Evolutionary conservation across 2,329 filamentous ascomycete species (phyloP).

Genomic region (Ascocoryne sarcoides): DNA sequence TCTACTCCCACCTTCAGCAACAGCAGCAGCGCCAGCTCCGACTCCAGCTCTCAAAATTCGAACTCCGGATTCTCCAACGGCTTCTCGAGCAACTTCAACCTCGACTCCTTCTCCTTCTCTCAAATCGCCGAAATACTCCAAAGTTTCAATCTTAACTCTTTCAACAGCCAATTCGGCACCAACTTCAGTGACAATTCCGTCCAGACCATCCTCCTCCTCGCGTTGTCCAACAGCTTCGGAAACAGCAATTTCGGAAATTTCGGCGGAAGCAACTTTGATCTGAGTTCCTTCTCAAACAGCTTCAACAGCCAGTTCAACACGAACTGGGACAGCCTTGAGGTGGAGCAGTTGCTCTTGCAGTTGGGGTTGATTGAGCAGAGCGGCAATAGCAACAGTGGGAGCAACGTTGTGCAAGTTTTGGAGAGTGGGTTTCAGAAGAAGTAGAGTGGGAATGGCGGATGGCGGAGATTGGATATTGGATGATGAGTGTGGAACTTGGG

Average conservation of each 20-base stretch:
- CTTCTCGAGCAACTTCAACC: slow-evolving; percentile 5
- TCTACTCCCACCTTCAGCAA: background rate
- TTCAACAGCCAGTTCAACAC: slow-evolving; percentile 6
- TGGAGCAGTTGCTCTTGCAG: slow-evolving; percentile 5
- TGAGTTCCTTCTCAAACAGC: slow-evolving; percentile 5
- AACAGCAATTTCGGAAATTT: slow-evolving; percentile 7
- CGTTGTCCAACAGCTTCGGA: slow-evolving; percentile 5
- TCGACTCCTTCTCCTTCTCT: slow-evolving; percentile 7
- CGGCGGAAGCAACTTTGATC: slow-evolving; percentile 5
- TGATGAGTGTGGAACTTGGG: no score
- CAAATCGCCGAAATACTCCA: slow-evolving; percentile 4
- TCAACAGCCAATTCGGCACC: slow-evolving; percentile 6
- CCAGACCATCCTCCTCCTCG: slow-evolving; percentile 4
- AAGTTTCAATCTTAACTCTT: slow-evolving; percentile 5
- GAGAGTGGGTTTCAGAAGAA: no score
- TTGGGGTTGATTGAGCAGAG: slow-evolving; percentile 7
- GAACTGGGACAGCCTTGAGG: slow-evolving; percentile 6
- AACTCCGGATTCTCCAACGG: no score
- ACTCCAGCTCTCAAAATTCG: background rate
- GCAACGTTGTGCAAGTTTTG: no score
- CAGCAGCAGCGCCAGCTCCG: background rate
- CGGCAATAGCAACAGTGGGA: no score
- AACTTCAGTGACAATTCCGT: slow-evolving; percentile 6
- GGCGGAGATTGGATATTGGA: no score
- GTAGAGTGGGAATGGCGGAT: no score